Evolutionary conservation across 2,329 filamentous ascomycete genomes (phyloP).

Genomic region (Thelonectria rubi): DNA sequence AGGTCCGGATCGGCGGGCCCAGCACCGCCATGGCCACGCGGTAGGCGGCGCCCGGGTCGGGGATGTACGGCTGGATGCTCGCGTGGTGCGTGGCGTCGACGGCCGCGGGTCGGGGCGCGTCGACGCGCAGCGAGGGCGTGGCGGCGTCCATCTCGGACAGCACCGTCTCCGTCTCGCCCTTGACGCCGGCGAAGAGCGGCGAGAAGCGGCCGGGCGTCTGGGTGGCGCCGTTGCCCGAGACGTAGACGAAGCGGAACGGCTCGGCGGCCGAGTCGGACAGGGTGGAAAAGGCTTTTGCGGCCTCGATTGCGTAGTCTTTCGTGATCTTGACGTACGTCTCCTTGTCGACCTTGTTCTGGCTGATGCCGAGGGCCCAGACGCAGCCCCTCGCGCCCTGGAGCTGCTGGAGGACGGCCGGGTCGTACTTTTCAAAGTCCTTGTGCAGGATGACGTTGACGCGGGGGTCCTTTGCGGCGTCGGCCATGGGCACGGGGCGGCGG

Average conservation of each 20-base stretch:
- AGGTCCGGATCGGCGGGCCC: slow-evolving; percentile 35
- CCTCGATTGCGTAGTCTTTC: slow-evolving; percentile 69
- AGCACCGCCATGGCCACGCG: slow-evolving; percentile 33
- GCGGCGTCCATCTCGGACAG: slow-evolving; percentile 62
- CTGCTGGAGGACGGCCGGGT: slow-evolving; percentile 62
- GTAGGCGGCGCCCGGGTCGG: slow-evolving; percentile 38
- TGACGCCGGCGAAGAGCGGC: slow-evolving; percentile 68
- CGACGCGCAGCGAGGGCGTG: slow-evolving; percentile 59
- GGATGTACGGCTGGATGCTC: slow-evolving; percentile 54
- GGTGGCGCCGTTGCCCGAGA: slow-evolving; percentile 72
- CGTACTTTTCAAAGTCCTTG: slow-evolving; percentile 71
- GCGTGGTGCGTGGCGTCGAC: slow-evolving; percentile 62
- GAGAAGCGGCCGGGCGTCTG: slow-evolving; percentile 64
- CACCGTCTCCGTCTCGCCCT: slow-evolving; percentile 71
- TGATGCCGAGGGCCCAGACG: slow-evolving; percentile 78
- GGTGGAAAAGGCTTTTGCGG: slow-evolving; percentile 66
- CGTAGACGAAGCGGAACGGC: slow-evolving; percentile 75
- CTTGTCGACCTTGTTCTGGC: slow-evolving; percentile 65
- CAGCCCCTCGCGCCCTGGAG: slow-evolving; percentile 72
- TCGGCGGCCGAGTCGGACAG: slow-evolving; percentile 52
- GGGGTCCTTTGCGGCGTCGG: slow-evolving; percentile 63
- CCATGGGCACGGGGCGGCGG: slow-evolving; percentile 70
- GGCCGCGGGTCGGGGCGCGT: slow-evolving; percentile 66
- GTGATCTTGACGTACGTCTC: slow-evolving; percentile 77
- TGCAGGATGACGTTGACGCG: slow-evolving; percentile 74